Base-by-base conservation (phyloP, 2,329 filamentous ascomycete genomes). In the Cordyceps tenuipes region DNA sequence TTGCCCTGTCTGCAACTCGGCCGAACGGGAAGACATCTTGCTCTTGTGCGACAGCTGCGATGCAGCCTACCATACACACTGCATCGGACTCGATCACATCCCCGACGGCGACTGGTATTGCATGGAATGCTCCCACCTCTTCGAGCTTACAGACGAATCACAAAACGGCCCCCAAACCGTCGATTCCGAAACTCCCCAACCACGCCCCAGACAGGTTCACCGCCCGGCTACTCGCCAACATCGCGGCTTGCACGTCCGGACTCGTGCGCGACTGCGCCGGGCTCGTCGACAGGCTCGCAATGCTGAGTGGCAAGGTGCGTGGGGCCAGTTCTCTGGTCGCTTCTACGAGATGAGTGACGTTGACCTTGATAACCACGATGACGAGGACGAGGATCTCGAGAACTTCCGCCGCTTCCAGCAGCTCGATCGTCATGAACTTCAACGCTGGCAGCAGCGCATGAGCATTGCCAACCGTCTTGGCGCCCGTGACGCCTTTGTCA, bases 41-140 rank as follows among this genome's bases (percentile, higher is more conserved):
- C 85, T 97, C 65, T 84, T 96, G 62, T 99, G 94, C 75, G 91
- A 97, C 72, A 87, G 86, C 68, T 99, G 94, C 77, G 88, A 96
- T 77, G 86, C 87, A 39, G 84, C 89, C 48, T 96, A 93, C 68
- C 94, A 99, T 73, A 91, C 91, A 52, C 90, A 95, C 72, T 99
- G 94, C 73, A 84, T 96, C 63, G 92, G 90, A 39, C 81, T 96
- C 54, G 87, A 92, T 62, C 76, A 80, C 57, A 84, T 96, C 60
- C 91, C 92, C 23, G 76, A 81, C 34, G 89, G 89, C 31, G 79
- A 86, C 64, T 99, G 93, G 92, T 96, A 93, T 72, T 99, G 94
- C 76, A 86, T 94, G 73, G 85, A 89, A 67, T 99, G 94, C 73
- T 72, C 79, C 63, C 80, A 82, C 63, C 70, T 81, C 26, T 76